A percentile compares a stretch with the other conserved stretches of the same genome.
Evolutionary conservation across 208 protist genomes (phyloP).

Genomic region (Trypanosomatidae sp.): DNA sequence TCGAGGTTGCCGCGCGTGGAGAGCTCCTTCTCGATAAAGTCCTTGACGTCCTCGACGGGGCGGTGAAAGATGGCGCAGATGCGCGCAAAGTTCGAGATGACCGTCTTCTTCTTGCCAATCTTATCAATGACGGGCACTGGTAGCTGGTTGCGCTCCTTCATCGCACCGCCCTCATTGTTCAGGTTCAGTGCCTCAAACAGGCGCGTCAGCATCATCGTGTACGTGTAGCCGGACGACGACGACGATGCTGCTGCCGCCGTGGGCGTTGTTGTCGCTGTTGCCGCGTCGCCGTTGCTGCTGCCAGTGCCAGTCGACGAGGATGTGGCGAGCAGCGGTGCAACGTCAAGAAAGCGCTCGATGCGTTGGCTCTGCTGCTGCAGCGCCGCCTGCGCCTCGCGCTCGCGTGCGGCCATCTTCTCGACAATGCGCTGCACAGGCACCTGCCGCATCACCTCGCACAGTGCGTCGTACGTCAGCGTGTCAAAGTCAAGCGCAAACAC

Average conservation of each 20-base stretch:
- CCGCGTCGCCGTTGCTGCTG: constrained; percentile 6
- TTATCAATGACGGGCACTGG: constrained; percentile 65
- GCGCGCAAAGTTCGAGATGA: constrained; percentile 84
- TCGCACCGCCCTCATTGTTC: constrained; percentile 46
- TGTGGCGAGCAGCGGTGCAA: background rate
- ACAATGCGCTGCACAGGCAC: constrained; percentile 25
- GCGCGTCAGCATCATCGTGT: constrained; percentile 50
- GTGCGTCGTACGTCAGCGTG: constrained; percentile 30
- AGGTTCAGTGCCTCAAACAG: constrained; percentile 55
- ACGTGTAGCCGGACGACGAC: constrained; percentile 35
- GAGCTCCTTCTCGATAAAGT: constrained; percentile 87
- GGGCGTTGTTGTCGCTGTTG: background rate
- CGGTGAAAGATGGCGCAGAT: constrained; percentile 83
- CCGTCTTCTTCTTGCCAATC: constrained; percentile 87
- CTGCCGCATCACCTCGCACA: constrained; percentile 24
- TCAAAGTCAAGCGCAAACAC: constrained; percentile 43
- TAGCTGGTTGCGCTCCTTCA: constrained; percentile 67
- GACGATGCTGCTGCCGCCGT: background rate
- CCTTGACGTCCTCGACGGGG: constrained; percentile 77
- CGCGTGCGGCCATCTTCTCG: constrained; percentile 32
- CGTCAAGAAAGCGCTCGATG: constrained; percentile 45
- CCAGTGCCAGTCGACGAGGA: background rate
- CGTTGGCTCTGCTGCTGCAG: constrained; percentile 15
- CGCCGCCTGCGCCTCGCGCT: constrained; percentile 12
- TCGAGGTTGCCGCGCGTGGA: constrained; percentile 76